Evolutionary conservation across 768 basidiomycete species (phyloP).

Genomic region (Russula ochroleuca): DNA sequence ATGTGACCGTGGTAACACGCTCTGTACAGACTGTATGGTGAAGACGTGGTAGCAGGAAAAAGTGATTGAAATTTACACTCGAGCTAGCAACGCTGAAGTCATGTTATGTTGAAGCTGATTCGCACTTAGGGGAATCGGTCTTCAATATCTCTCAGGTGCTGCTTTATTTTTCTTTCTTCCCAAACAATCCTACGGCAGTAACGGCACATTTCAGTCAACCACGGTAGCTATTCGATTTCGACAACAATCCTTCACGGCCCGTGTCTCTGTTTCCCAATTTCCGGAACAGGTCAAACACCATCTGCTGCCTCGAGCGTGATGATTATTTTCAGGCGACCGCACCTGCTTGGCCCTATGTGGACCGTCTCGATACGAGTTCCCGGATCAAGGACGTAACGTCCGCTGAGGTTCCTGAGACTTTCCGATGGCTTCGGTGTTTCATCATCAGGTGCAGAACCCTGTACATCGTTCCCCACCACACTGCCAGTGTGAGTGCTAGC

Average conservation of each 20-base stretch:
- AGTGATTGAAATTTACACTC: no score
- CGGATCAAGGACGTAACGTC: neutral
- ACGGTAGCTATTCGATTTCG: neutral
- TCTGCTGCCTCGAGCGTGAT: no score
- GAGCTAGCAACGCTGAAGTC: no score
- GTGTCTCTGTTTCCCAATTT: neutral
- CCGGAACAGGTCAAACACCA: neutral
- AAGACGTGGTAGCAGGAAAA: no score
- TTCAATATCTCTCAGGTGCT: no score
- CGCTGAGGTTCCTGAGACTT: neutral
- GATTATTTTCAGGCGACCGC: slow-evolving; percentile 5
- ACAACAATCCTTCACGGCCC: neutral
- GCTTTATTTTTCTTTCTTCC: no score
- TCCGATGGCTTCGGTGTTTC: neutral
- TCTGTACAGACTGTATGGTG: no score
- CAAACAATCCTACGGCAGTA: no score
- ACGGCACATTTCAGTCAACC: no score
- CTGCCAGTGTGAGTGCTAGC: neutral
- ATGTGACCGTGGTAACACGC: no score
- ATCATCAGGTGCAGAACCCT: neutral
- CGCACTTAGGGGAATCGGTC: no score
- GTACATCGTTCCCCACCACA: neutral
- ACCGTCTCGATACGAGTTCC: neutral
- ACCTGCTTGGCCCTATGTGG: neutral
- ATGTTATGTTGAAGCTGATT: no score